phyloP scores from a whole-genome alignment of 352 stramenopile genomes.

The Pythium apleroticum region DNA sequence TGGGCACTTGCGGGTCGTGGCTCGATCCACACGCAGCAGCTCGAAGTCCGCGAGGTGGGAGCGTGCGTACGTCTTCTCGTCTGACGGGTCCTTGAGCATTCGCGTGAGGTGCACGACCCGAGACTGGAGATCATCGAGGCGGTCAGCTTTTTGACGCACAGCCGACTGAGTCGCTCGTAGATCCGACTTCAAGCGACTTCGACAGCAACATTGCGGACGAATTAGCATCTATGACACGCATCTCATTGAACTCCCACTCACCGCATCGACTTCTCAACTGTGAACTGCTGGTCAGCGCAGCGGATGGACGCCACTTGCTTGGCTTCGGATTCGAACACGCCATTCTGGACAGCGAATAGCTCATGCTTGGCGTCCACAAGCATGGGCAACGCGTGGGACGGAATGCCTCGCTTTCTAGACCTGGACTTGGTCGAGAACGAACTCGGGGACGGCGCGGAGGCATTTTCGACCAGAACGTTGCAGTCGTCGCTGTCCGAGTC shows the following conservation, averaged over 20 bases:
- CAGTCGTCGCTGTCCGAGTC: constrained; percentile 2
- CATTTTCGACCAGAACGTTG: background rate
- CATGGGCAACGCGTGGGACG: constrained; percentile 32
- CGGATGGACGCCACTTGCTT: constrained; percentile 40
- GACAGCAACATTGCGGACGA: background rate
- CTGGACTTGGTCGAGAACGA: background rate
- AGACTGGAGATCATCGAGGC: constrained; percentile 46
- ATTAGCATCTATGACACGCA: too few species aligned
- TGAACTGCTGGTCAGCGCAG: constrained; percentile 61
- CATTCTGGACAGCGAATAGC: constrained; percentile 47
- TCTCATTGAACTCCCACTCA: constrained; percentile 1
- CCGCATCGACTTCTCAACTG: constrained; percentile 49
- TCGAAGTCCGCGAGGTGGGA: constrained; percentile 41
- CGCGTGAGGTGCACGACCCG: constrained; percentile 48
- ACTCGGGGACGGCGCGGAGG: background rate
- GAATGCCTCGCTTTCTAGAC: background rate
- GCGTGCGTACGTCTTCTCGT: constrained; percentile 45
- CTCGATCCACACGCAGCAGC: constrained; percentile 37
- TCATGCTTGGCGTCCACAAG: constrained; percentile 43
- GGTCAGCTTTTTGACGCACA: constrained; percentile 47
- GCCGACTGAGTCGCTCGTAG: constrained; percentile 38
- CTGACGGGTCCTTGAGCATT: constrained; percentile 35
- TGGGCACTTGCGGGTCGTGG: constrained; percentile 28
- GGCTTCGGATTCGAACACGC: constrained; percentile 51
- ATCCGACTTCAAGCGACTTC: constrained; percentile 41